These are phyloP conservation scores for Mortierella claussenii DNA, from an alignment of 192 early-diverging fungal genomes.

Conservation along the genomic window DNA sequence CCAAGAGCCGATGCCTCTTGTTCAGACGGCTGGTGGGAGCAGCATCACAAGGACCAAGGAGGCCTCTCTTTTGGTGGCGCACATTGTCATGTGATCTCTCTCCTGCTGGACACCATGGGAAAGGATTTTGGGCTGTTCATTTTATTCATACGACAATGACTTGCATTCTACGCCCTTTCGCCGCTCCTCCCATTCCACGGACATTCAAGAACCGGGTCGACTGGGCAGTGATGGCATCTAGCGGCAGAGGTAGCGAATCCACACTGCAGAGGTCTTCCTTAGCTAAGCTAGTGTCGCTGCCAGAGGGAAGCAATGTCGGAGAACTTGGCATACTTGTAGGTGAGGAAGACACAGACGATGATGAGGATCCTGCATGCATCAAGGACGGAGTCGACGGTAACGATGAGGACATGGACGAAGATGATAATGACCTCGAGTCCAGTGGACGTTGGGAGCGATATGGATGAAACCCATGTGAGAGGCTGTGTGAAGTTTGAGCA, in stretches of 20 bases:
- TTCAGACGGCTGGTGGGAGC: background rate
- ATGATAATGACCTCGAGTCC: conserved; percentile 5
- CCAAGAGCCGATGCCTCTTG: too few species aligned
- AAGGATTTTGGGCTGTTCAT: background rate
- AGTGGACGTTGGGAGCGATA: conserved; percentile 20
- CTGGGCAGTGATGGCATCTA: conserved; percentile 15
- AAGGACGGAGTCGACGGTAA: conserved; percentile 34
- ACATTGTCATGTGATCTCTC: background rate
- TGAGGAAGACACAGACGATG: conserved; percentile 16
- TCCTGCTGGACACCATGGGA: too few species aligned
- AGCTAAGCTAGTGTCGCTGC: background rate
- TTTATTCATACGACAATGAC: conserved; percentile 32
- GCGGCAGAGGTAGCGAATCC: conserved; percentile 14
- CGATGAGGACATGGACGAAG: conserved; percentile 13
- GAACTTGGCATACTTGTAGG: conserved; percentile 27
- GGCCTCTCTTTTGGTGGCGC: conserved; percentile 12
- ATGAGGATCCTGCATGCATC: conserved; percentile 15
- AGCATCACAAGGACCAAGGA: too few species aligned
- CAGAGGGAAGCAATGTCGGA: conserved; percentile 12
- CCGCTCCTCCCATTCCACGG: conserved; percentile 39
- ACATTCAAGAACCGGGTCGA: conserved; percentile 33
- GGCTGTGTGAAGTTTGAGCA: background rate
- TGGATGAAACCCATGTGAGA: conserved; percentile 14
- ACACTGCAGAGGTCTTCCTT: conserved; percentile 18
- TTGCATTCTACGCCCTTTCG: conserved; percentile 39